A percentile compares a stretch with the other conserved stretches of the same genome.
Evolutionary conservation across 495 filamentous ascomycete species (phyloP).

Genomic region (Polyplosphaeria fusca): DNA sequence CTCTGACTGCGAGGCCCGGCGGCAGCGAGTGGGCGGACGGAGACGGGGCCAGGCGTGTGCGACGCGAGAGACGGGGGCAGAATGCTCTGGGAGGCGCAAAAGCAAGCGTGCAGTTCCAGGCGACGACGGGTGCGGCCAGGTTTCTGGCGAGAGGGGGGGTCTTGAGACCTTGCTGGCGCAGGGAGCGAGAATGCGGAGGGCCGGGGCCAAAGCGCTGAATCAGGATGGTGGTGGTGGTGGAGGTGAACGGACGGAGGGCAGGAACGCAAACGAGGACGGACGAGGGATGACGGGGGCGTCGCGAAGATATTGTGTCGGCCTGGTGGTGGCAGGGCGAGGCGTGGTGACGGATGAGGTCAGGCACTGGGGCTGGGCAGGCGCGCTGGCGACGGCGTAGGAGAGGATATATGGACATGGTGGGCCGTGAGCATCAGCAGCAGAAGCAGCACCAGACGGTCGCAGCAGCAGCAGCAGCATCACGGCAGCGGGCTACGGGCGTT

Average conservation of each 20-base stretch:
- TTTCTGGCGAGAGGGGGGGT: conserved; percentile 9
- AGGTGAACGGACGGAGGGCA: not conserved
- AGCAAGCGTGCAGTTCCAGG: conserved; percentile 13
- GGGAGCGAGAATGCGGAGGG: conserved; percentile 18
- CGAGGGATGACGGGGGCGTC: not conserved
- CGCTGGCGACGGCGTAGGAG: conserved; percentile 8
- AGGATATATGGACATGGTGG: conserved; percentile 23
- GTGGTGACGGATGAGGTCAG: too few relatives aligned
- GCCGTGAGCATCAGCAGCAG: conserved; percentile 25
- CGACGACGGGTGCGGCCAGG: conserved; percentile 17
- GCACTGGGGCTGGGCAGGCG: conserved; percentile 3
- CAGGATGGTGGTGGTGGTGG: conserved; percentile 16
- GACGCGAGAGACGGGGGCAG: not conserved
- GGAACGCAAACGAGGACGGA: conserved; percentile 21
- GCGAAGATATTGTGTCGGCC: not conserved
- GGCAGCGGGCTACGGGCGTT: too few relatives aligned
- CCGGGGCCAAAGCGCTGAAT: conserved; percentile 28
- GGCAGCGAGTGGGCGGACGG: not conserved
- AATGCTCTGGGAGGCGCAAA: not conserved
- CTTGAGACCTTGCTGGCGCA: conserved; percentile 12
- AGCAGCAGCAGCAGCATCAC: not conserved
- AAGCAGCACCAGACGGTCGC: not conserved
- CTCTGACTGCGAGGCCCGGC: not conserved
- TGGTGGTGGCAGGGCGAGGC: too few relatives aligned
- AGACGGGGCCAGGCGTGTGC: not conserved